phyloP scores from a whole-genome alignment of 2,329 filamentous ascomycete genomes.

The Cytospora piceicola region DNA sequence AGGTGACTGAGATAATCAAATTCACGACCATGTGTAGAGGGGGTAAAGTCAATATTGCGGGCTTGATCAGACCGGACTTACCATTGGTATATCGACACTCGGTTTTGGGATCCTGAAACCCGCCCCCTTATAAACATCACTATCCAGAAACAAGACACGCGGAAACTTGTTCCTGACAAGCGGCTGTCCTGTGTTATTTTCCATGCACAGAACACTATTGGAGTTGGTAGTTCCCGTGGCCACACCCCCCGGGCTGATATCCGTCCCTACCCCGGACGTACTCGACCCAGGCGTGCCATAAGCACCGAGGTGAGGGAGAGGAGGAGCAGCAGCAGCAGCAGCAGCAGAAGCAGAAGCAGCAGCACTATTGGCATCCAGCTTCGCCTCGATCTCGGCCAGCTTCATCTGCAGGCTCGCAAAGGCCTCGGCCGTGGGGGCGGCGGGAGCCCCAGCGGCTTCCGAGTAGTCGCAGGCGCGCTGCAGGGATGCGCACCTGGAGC shows the following conservation, averaged over 20 bases:
- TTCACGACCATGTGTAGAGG: background rate
- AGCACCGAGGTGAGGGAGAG: background rate
- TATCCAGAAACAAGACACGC: conserved; percentile 49
- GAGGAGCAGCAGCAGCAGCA: background rate
- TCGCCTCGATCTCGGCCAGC: conserved; percentile 45
- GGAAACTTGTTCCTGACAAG: conserved; percentile 42
- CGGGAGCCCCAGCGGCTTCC: conserved; percentile 38
- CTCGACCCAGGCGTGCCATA: conserved; percentile 9
- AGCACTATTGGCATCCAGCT: conserved; percentile 35
- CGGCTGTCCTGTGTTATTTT: conserved; percentile 4
- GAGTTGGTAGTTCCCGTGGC: conserved; percentile 3
- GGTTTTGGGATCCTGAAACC: conserved; percentile 45
- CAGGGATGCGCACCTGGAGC: conserved; percentile 51
- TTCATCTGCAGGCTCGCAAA: conserved; percentile 44
- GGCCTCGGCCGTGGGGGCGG: conserved; percentile 45
- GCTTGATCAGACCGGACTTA: conserved; percentile 34
- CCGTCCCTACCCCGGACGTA: background rate
- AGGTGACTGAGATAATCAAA: background rate
- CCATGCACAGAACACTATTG: conserved; percentile 32
- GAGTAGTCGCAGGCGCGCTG: conserved; percentile 48
- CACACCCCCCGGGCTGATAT: conserved; percentile 8
- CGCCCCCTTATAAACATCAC: conserved; percentile 43
- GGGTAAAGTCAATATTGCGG: background rate
- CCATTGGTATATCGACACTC: conserved; percentile 43
- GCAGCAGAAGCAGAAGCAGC: too few species aligned